Evolutionary conservation across 78 protist species (phyloP), one percentile per base, ranked within the genome.

Genomic region (Dictyostelium purpureum): DNA sequence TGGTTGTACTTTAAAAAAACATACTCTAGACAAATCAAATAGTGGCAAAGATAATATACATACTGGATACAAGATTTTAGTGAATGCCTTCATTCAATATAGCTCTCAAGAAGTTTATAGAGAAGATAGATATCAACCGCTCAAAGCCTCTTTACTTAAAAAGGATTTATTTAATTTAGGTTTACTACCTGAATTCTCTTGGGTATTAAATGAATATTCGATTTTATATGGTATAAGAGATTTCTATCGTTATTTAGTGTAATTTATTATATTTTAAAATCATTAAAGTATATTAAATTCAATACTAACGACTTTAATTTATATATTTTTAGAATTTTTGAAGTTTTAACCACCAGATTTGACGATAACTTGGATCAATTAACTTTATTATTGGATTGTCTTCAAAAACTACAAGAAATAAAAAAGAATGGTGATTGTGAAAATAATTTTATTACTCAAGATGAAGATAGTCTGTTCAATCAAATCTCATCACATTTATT

Each of bases 191-290:
- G 81, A 85, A 28, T 67, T 85, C 16, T 9, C 76, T 6, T 85
- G 79, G 82, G 54, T 85, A 3, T 35, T 85, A 21, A 52, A 56
- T 43, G 91, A 73, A 43, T 85, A 85, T 24, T 85, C 80, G 18
- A 18, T 4, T 14, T 19, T 85, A 0, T 85, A 85, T 85, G 91
- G 91, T 52, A 85, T 85, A 24, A 26, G 91, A 40, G 82, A 85
- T 28, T 85, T 85, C 37, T 85, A 85, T 45, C 7, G 91, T 16
- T 31, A 73, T 73, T 49, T 85, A n/a, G 91, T 85, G 71, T 57
- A 57, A 18, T 11, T 9, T 57, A 21, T 57, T 57, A 5, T 19
- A 18, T 14, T 9, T 21, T 21, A 18, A 11, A 18, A 19, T 9
- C 10, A 57, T 21, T 19, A 7, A 19, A 18, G 7, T 18, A 19